A percentile compares a stretch with the other conserved stretches of the same genome.
These are phyloP conservation scores for Erysimum cheiranthoides DNA, from an alignment of 345 rosid species.

Conservation along the genomic window DNA sequence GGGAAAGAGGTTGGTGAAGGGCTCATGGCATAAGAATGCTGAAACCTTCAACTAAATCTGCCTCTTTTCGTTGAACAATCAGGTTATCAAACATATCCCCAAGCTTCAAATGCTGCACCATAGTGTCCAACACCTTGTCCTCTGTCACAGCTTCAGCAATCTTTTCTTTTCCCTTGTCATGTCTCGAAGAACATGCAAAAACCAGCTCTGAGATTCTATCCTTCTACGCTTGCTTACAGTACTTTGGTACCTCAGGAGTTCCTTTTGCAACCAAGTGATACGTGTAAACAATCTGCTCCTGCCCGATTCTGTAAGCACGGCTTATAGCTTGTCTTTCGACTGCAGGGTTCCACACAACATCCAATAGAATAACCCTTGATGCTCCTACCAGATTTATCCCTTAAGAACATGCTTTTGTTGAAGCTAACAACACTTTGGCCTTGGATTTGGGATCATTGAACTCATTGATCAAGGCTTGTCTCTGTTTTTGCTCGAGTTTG, in stretches of 20 bases:
- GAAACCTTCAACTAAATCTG: conserved; percentile 47
- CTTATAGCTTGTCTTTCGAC: conserved; percentile 85
- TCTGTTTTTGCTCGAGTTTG: conserved; percentile 40
- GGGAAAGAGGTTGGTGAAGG: conserved; percentile 18
- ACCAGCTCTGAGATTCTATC: conserved; percentile 58
- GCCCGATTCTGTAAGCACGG: conserved; percentile 77
- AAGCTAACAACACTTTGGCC: conserved; percentile 70
- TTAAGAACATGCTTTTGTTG: conserved; percentile 71
- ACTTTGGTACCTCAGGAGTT: conserved; percentile 62
- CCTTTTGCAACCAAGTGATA: conserved; percentile 67
- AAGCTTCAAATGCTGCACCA: conserved; percentile 43
- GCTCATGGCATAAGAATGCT: conserved; percentile 38
- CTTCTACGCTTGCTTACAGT: conserved; percentile 56
- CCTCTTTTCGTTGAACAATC: conserved; percentile 44
- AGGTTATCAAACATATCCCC: conserved; percentile 47
- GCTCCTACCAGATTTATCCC: conserved; percentile 80
- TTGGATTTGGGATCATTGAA: conserved; percentile 60
- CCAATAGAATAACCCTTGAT: conserved; percentile 72
- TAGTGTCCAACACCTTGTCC: conserved; percentile 44
- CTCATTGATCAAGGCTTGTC: conserved; percentile 55
- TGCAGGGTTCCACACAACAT: conserved; percentile 79
- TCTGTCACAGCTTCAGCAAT: conserved; percentile 36
- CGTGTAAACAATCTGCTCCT: conserved; percentile 57
- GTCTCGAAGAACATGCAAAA: conserved; percentile 50
- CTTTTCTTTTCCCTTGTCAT: conserved; percentile 42